Evolutionary conservation across 2,329 filamentous ascomycete species (phyloP).

Genomic region (Curvularia sp.): DNA sequence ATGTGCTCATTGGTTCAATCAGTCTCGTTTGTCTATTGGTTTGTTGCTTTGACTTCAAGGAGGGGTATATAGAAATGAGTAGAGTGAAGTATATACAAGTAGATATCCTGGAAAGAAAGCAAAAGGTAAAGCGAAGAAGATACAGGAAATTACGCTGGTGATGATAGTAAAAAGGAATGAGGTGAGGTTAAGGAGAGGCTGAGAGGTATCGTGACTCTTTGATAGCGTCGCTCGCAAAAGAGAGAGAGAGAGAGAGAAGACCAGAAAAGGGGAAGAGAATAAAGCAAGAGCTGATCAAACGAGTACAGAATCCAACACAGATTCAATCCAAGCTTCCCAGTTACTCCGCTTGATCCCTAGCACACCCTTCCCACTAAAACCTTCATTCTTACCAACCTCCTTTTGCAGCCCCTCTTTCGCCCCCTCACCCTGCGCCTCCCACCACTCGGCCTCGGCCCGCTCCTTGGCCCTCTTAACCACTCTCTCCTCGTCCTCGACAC

Average conservation of each 20-base stretch:
- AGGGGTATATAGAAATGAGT: neutral
- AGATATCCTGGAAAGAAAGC: neutral
- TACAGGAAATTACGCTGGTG: neutral
- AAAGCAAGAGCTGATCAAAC: conserved; percentile 12
- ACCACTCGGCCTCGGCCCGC: conserved; percentile 55
- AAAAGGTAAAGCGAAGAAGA: neutral
- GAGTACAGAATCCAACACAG: conserved; percentile 25
- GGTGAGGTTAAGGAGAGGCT: neutral
- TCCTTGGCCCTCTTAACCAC: conserved; percentile 52
- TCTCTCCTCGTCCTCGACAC: conserved; percentile 56
- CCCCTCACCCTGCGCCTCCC: conserved; percentile 48
- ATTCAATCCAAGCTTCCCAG: conserved; percentile 33
- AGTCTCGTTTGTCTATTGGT: neutral
- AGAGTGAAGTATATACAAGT: neutral
- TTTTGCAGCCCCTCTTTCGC: conserved; percentile 32
- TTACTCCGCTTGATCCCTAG: conserved; percentile 18
- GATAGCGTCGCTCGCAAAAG: neutral
- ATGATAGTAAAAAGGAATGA: neutral
- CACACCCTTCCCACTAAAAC: conserved; percentile 11
- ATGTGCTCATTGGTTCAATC: neutral
- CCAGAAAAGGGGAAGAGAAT: neutral
- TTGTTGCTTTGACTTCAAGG: neutral
- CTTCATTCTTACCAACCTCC: conserved; percentile 26
- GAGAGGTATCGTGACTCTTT: neutral
- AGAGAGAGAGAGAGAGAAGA: neutral